Percentiles rank a stretch among this genome's conserved stretches.
phyloP scores from a whole-genome alignment of 306 rosid genomes.

The Cercis canadensis region DNA sequence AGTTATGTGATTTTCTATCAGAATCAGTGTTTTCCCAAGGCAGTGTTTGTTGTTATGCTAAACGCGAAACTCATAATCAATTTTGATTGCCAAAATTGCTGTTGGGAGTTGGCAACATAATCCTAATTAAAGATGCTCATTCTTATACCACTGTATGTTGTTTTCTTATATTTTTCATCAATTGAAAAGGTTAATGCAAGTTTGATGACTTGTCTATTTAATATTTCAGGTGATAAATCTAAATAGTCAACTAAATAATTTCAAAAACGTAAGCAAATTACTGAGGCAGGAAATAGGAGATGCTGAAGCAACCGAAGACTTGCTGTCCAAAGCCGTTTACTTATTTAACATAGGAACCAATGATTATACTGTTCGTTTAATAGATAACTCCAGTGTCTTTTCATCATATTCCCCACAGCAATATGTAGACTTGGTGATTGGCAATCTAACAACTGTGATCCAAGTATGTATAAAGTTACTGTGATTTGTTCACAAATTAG shows the following conservation, averaged over 20 bases:
- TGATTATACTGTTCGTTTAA: slow-evolving; percentile 35
- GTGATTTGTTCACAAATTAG: no score
- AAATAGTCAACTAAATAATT: slow-evolving; percentile 47
- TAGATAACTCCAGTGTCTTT: background rate
- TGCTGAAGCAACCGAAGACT: slow-evolving; percentile 24
- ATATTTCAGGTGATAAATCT: slow-evolving; percentile 49
- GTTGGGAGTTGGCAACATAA: no score
- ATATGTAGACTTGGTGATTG: slow-evolving; percentile 50
- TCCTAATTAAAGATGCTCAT: no score
- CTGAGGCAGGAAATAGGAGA: slow-evolving; percentile 45
- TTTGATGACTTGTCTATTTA: background rate
- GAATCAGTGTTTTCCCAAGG: no score
- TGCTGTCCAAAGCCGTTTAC: slow-evolving; percentile 56
- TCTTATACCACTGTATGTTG: no score
- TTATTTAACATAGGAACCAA: slow-evolving; percentile 50
- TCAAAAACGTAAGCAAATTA: slow-evolving; percentile 42
- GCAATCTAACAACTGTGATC: slow-evolving; percentile 50
- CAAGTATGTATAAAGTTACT: background rate
- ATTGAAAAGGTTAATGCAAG: no score
- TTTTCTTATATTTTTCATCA: no score
- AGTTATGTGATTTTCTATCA: no score
- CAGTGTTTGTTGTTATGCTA: no score
- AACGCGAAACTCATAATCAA: no score
- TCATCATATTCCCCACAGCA: slow-evolving; percentile 18
- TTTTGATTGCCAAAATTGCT: no score